A percentile compares a stretch with the other conserved stretches of the same genome.
These are phyloP conservation scores for Coleophoma eucalyptorum DNA, from an alignment of 2,329 filamentous ascomycete genomes.

Conservation along the genomic window DNA sequence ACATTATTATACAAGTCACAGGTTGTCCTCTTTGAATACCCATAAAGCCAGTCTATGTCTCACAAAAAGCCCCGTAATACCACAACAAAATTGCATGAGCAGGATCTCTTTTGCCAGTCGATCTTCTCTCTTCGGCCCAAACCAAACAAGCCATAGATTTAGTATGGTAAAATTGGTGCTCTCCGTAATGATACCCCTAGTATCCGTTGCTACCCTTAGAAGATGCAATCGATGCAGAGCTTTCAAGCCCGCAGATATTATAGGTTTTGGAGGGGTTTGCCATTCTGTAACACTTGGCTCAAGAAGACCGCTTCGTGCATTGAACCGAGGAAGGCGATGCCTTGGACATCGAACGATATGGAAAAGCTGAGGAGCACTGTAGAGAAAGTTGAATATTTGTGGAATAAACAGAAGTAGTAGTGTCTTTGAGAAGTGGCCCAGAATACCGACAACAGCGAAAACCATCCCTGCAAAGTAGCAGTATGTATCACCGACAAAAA, in stretches of 20 bases:
- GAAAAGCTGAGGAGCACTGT: constrained; percentile 90
- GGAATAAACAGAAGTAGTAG: constrained; percentile 85
- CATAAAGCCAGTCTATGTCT: constrained; percentile 82
- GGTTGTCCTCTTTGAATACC: constrained; percentile 89
- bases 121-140: constrained; percentile 87
- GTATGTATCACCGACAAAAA: constrained; percentile 98
- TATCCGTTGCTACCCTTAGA: constrained; percentile 63
- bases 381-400: constrained; percentile 95
- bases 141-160: constrained; percentile 95
- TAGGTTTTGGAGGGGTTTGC: constrained; percentile 63
- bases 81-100: constrained; percentile 70
- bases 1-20: constrained; percentile 20
- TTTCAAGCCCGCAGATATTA: constrained; percentile 61
- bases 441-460: constrained; percentile 93
- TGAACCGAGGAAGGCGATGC: constrained; percentile 87
- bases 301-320: constrained; percentile 76
- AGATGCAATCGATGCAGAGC: constrained; percentile 66
- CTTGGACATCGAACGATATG: constrained; percentile 86
- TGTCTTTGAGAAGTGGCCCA: constrained; percentile 98
- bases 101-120: constrained; percentile 76
- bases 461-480: constrained; percentile 99
- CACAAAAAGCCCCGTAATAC: constrained; percentile 79
- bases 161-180: constrained; percentile 89
- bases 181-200: constrained; percentile 68
- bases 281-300: constrained; percentile 84